Evolutionary conservation across 2,329 filamentous ascomycete species (phyloP).

Genomic region (Talaromyces sp.): DNA sequence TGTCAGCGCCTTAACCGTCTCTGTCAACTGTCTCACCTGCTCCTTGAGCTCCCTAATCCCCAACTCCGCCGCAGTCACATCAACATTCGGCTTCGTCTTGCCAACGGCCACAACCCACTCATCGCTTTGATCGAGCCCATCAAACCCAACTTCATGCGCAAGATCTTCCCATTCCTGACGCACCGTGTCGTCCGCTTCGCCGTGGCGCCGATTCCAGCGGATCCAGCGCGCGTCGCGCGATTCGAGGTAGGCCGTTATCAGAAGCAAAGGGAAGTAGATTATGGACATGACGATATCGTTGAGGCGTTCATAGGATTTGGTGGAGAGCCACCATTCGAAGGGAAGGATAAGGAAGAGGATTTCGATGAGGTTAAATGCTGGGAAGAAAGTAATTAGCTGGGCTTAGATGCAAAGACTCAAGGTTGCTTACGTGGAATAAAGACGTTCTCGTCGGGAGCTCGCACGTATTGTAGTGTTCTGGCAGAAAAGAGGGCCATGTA

Average conservation of each 20-base stretch:
- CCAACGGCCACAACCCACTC: constrained; percentile 75
- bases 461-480: constrained; percentile 95
- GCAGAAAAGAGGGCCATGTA: constrained; percentile 90
- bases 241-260: constrained; percentile 73
- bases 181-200: constrained; percentile 85
- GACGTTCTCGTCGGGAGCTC: constrained; percentile 95
- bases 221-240: constrained; percentile 64
- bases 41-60: constrained; percentile 52
- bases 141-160: constrained; percentile 66
- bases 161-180: constrained; percentile 93
- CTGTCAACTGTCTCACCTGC: constrained; percentile 60
- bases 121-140: constrained; percentile 59
- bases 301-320: constrained; percentile 67
- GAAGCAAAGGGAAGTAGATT: constrained; percentile 78
- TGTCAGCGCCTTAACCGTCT: constrained; percentile 59
- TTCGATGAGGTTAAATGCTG: constrained; percentile 84
- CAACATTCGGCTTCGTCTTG: constrained; percentile 73
- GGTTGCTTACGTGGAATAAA: constrained; percentile 69
- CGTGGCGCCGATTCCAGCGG: constrained; percentile 67
- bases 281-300: constrained; percentile 87
- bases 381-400: not conserved
- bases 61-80: constrained; percentile 69
- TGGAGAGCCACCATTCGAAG: constrained; percentile 94
- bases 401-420: not conserved
- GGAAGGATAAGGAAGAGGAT: constrained; percentile 73